These are phyloP conservation scores for Pythium sukuiense DNA, from an alignment of 352 stramenopile species.

Conservation along the genomic window DNA sequence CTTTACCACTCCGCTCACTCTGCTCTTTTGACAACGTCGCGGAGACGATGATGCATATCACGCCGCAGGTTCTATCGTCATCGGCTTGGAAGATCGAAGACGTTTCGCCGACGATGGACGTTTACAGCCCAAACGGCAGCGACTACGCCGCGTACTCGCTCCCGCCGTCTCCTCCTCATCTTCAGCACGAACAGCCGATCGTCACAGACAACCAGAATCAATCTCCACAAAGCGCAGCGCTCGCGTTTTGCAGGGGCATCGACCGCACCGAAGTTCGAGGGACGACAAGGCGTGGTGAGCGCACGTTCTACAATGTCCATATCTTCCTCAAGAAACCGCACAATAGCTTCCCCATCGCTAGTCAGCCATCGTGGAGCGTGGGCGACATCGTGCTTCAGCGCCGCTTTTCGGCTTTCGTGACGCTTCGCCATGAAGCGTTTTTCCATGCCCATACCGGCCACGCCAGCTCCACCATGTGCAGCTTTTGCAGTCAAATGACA, in stretches of 20 bases:
- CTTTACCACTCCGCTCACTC: too few species aligned
- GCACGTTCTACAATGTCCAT: conserved; percentile 47
- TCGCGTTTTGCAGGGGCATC: conserved; percentile 44
- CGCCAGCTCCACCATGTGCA: neutral
- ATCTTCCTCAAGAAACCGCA: conserved; percentile 40
- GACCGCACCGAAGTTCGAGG: conserved; percentile 50
- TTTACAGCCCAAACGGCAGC: too few species aligned
- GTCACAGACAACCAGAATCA: neutral
- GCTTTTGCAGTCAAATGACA: conserved; percentile 10
- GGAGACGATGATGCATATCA: too few species aligned
- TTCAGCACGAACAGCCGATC: too few species aligned
- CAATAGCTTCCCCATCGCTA: conserved; percentile 23
- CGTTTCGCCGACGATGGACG: too few species aligned
- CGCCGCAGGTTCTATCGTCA: too few species aligned
- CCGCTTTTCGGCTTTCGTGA: conserved; percentile 20
- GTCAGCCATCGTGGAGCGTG: too few species aligned
- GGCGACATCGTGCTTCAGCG: neutral
- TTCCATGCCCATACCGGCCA: conserved; percentile 19
- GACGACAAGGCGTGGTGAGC: conserved; percentile 43
- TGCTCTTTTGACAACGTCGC: too few species aligned
- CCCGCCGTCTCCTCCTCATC: too few species aligned
- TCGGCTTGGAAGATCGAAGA: too few species aligned
- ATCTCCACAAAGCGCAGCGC: neutral
- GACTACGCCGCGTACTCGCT: too few species aligned
- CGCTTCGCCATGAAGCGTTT: conserved; percentile 19